These are phyloP conservation scores for Bassia scoparia DNA, from an alignment of 148 eudicot genomes.

Conservation along the genomic window DNA sequence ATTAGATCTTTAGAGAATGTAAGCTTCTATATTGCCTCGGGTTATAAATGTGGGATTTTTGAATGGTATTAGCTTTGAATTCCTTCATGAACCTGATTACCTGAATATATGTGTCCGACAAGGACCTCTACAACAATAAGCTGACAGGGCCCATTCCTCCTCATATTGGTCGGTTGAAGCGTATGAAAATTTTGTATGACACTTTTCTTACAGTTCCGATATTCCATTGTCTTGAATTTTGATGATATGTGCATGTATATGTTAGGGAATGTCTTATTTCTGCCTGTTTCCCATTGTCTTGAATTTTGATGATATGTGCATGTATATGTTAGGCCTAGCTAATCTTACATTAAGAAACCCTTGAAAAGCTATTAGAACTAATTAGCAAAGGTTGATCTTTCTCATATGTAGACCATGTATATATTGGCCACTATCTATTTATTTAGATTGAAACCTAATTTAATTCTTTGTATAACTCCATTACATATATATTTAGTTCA, in stretches of 20 bases:
- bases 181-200: slow-evolving; percentile 38
- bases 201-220: not conserved
- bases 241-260: not conserved
- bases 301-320: not conserved
- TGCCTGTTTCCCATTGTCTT: not conserved
- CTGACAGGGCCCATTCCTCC: slow-evolving; percentile 95
- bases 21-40: slow-evolving; percentile 28
- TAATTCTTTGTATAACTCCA: too few relatives aligned
- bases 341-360: too few relatives aligned
- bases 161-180: slow-evolving; percentile 73
- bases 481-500: too few relatives aligned
- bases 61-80: not conserved
- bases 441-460: too few relatives aligned
- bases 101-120: slow-evolving; percentile 22
- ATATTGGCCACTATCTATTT: too few relatives aligned
- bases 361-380: too few relatives aligned
- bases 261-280: not conserved
- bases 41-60: not conserved
- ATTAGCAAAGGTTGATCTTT: too few relatives aligned
- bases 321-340: not conserved
- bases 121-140: slow-evolving; percentile 97
- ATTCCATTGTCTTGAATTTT: not conserved
- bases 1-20: slow-evolving; percentile 93
- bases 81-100: slow-evolving; percentile 13
- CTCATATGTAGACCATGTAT: too few relatives aligned